Base-by-base conservation (phyloP, 2,329 filamentous ascomycete genomes). In the Botryotinia convoluta region DNA sequence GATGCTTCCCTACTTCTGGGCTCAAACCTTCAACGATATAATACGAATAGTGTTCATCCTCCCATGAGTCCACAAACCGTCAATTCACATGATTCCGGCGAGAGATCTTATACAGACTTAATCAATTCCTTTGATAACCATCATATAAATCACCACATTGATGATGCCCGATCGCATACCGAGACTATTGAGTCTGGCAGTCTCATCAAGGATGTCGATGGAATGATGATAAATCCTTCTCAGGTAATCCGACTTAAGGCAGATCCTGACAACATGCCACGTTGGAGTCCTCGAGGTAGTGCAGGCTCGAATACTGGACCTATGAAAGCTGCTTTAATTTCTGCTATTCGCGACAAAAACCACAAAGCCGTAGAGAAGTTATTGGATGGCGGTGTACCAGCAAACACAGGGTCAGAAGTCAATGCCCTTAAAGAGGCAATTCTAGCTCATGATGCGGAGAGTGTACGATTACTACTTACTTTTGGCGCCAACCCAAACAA, bases 401-500 rank as follows among this genome's bases (percentile, higher is more conserved):
- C 88, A 9, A 85, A 88, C 73, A 84, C 84, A 1, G 83, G 83
- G 0, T 75, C 82, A 0, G 85, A 88, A 0, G 79, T 84, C 22
- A 82, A 86, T 71, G 83, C 86, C 4, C 83, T 90, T 10, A 86
- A 85, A 74, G 86, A 89, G 73, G 87, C 88, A 1, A 82, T 89
- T 20, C 75, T 84, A 44, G 82, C 83, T 60, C 84, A 84, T 29
- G 88, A 90, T 72, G 76, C 83, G 0, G 88, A 90, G 79, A 85
- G 82, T 57, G 81, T 90, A 35, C 86, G 88, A 0, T 81, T 90
- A 0, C 81, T 90, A 3, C 84, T 90, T 6, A 81, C 87, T 35
- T 90, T 88, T 75, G 87, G 88, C 0, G 87, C 87, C 1, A 85
- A 89, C 71, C 84, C 87, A n/a, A 89, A 90, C 76, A 80, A 81